Evolutionary conservation across 805 yeast species (phyloP).

Genomic region (Ogataea dorogensis): DNA sequence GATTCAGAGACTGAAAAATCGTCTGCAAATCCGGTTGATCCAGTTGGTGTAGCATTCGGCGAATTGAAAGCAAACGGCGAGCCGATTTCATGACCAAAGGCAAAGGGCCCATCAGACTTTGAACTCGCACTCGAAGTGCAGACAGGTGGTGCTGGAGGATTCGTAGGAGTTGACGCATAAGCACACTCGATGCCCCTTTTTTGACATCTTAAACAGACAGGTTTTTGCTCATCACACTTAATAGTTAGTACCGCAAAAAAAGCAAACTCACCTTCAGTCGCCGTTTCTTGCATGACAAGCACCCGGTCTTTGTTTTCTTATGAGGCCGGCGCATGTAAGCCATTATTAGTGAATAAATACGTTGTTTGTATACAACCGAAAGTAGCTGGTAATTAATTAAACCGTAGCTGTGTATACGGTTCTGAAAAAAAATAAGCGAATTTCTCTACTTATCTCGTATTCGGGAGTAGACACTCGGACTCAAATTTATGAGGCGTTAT

Average conservation of each 20-base stretch:
- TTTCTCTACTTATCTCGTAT: not conserved
- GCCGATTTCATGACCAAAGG: too few species aligned
- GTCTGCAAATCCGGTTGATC: too few species aligned
- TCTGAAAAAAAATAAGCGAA: conserved; percentile 1
- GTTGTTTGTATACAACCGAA: not conserved
- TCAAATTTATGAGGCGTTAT: too few species aligned
- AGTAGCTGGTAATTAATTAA: not conserved
- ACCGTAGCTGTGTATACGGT: not conserved
- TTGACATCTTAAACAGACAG: conserved; percentile 22
- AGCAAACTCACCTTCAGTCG: conserved; percentile 25
- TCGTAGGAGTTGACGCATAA: conserved; percentile 4
- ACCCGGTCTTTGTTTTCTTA: conserved; percentile 28
- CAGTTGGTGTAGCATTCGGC: too few species aligned
- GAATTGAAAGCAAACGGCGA: too few species aligned
- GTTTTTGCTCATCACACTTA: conserved; percentile 29
- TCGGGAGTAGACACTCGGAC: not conserved
- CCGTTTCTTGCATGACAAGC: conserved; percentile 24
- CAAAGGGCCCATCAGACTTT: too few species aligned
- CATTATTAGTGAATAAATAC: conserved; percentile 7
- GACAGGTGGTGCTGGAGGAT: not conserved
- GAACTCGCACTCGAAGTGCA: too few species aligned
- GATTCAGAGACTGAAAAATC: too few species aligned
- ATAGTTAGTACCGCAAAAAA: not conserved
- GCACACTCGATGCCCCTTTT: conserved; percentile 22
- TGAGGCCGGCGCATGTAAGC: conserved; percentile 25